Percentiles rank a stretch among this genome's conserved stretches.
phyloP scores from a whole-genome alignment of 2,329 filamentous ascomycete species.

The Xylaria polymorpha region DNA sequence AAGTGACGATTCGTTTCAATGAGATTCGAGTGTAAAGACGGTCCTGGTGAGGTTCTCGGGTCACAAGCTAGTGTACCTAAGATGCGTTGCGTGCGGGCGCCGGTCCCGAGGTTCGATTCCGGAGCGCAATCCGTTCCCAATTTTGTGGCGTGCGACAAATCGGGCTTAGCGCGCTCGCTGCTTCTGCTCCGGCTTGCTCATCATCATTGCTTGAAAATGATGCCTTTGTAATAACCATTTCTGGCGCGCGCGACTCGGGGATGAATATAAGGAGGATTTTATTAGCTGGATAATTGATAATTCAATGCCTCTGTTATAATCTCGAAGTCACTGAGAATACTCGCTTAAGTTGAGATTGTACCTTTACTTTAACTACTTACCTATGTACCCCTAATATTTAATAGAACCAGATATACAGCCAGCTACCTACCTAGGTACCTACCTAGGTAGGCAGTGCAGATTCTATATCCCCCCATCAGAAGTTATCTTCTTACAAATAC shows the following conservation, averaged over 20 bases:
- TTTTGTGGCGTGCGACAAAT: neutral
- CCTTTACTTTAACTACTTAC: too few relatives aligned
- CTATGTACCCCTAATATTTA: too few relatives aligned
- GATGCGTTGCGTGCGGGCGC: neutral
- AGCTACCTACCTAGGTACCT: too few relatives aligned
- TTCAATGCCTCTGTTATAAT: neutral
- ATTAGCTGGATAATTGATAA: too few relatives aligned
- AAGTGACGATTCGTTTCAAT: neutral
- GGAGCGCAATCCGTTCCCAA: neutral
- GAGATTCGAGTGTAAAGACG: neutral
- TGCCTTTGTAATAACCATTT: neutral
- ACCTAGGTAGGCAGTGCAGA: too few relatives aligned
- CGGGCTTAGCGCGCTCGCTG: neutral
- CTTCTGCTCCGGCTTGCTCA: neutral
- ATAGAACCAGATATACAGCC: too few relatives aligned
- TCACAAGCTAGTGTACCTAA: constrained; percentile 1
- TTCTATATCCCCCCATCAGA: too few relatives aligned
- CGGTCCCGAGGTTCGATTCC: constrained; percentile 5
- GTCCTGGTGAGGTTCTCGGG: neutral
- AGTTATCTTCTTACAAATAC: too few relatives aligned
- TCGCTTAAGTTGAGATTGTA: too few relatives aligned
- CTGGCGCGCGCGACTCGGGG: neutral
- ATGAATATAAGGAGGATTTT: too few relatives aligned
- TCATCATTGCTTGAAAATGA: too few relatives aligned
- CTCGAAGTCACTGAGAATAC: neutral